Evolutionary conservation across 2,329 filamentous ascomycete genomes (phyloP).

Genomic region (Ascochyta fabae): DNA sequence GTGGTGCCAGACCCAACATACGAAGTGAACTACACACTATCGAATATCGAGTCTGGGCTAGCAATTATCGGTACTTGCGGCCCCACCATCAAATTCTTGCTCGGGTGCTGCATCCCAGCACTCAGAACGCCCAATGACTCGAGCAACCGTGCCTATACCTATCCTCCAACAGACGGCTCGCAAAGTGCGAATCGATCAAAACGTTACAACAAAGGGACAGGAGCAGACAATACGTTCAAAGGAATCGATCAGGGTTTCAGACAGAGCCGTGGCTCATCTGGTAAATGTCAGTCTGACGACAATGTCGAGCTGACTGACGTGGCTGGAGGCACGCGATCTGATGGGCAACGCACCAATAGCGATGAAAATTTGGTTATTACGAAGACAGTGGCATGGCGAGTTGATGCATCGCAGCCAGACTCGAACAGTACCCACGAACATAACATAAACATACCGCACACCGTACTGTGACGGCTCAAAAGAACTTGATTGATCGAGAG

Average conservation of each 20-base stretch:
- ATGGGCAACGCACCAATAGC: background rate
- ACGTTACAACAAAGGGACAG: conserved; percentile 1
- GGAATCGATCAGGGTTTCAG: background rate
- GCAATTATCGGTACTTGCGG: conserved; percentile 27
- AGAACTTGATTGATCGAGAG: too few relatives aligned
- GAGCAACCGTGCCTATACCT: conserved; percentile 5
- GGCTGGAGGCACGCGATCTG: background rate
- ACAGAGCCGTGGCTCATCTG: background rate
- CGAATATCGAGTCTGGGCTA: conserved; percentile 29
- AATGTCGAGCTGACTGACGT: background rate
- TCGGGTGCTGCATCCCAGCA: conserved; percentile 24
- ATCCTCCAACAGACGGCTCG: conserved; percentile 5
- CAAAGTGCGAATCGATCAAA: conserved; percentile 4
- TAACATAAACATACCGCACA: background rate
- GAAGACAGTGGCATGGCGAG: conserved; percentile 15
- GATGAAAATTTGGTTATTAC: conserved; percentile 8
- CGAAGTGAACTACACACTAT: conserved; percentile 17
- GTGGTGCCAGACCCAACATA: conserved; percentile 17
- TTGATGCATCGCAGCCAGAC: conserved; percentile 6
- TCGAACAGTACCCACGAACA: conserved; percentile 11
- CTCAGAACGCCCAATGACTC: conserved; percentile 14
- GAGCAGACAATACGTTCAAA: background rate
- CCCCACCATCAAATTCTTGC: conserved; percentile 26
- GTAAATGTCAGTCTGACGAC: background rate
- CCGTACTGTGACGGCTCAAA: background rate